Percentiles rank a stretch among this genome's conserved stretches.
phyloP scores from a whole-genome alignment of 768 basidiomycete genomes.

The Auriscalpium microsporum region DNA sequence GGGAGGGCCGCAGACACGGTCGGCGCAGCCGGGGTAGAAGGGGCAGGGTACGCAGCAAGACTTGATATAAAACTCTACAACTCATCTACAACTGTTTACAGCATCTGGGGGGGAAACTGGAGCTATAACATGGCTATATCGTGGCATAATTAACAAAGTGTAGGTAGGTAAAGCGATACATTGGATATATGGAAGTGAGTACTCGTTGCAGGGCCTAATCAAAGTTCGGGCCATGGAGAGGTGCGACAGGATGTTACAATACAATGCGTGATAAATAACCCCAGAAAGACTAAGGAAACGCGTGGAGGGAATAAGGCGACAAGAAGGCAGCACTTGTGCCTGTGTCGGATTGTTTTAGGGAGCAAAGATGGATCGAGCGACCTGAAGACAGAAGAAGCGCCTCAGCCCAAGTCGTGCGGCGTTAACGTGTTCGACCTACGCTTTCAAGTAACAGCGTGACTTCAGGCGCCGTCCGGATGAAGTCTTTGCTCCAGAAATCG shows the following conservation, averaged over 20 bases:
- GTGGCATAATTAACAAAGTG: conserved; percentile 17
- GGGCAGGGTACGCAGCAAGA: conserved; percentile 51
- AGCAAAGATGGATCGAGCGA: conserved; percentile 71
- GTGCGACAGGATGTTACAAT: conserved; percentile 58
- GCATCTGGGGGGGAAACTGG: conserved; percentile 27
- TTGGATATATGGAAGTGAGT: conserved; percentile 27
- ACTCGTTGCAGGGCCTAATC: conserved; percentile 31
- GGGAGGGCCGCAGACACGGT: conserved; percentile 41
- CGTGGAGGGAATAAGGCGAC: conserved; percentile 75
- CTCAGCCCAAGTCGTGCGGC: conserved; percentile 7
- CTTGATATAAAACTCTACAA: conserved; percentile 1
- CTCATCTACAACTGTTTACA: conserved; percentile 14
- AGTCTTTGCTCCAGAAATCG: conserved; percentile 86
- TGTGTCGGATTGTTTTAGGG: conserved; percentile 32
- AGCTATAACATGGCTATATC: conserved; percentile 28
- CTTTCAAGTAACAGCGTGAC: conserved; percentile 79
- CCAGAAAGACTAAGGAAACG: conserved; percentile 42
- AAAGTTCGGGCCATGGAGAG: conserved; percentile 38
- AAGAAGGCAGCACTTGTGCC: conserved; percentile 20
- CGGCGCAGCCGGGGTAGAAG: conserved; percentile 68
- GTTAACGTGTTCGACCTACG: conserved; percentile 36
- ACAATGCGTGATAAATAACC: conserved; percentile 60
- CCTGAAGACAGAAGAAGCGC: conserved; percentile 35
- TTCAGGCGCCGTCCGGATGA: conserved; percentile 77
- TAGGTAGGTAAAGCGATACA: conserved; percentile 27